phyloP scores from a whole-genome alignment of 208 protist genomes.

The Trypanosoma lewisi region DNA sequence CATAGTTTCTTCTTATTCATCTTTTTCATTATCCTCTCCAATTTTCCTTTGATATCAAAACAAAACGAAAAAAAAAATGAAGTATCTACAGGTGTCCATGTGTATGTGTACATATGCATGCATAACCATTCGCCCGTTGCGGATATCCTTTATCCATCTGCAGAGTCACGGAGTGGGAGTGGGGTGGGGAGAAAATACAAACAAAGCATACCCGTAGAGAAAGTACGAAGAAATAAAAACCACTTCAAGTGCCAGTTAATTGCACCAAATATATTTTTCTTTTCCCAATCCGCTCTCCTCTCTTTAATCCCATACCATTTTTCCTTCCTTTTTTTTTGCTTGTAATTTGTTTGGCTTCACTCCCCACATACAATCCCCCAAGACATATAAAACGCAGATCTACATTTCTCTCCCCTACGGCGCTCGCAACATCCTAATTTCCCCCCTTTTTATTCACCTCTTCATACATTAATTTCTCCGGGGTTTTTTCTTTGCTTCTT shows the following conservation, averaged over 20 bases:
- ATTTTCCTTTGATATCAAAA: background rate
- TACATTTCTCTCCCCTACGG: background rate
- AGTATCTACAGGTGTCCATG: background rate
- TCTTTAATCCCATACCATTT: background rate
- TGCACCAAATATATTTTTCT: background rate
- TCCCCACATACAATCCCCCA: too few species aligned
- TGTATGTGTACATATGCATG: background rate
- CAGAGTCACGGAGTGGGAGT: background rate
- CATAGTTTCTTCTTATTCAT: too few species aligned
- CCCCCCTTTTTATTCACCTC: background rate
- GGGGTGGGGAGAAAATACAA: background rate
- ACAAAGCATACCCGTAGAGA: background rate
- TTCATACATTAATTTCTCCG: background rate
- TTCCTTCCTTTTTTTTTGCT: conserved; percentile 2
- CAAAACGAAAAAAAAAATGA: background rate
- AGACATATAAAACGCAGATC: too few species aligned
- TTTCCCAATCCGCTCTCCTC: background rate
- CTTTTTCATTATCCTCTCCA: too few species aligned
- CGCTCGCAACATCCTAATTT: background rate
- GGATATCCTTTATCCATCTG: background rate
- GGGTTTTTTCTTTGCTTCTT: background rate
- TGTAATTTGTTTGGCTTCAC: background rate
- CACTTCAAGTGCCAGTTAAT: too few species aligned
- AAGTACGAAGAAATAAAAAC: background rate
- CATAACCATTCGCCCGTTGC: background rate